These are phyloP conservation scores for Alternaria arbusti DNA, from an alignment of 2,329 filamentous ascomycete species.

Conservation along the genomic window DNA sequence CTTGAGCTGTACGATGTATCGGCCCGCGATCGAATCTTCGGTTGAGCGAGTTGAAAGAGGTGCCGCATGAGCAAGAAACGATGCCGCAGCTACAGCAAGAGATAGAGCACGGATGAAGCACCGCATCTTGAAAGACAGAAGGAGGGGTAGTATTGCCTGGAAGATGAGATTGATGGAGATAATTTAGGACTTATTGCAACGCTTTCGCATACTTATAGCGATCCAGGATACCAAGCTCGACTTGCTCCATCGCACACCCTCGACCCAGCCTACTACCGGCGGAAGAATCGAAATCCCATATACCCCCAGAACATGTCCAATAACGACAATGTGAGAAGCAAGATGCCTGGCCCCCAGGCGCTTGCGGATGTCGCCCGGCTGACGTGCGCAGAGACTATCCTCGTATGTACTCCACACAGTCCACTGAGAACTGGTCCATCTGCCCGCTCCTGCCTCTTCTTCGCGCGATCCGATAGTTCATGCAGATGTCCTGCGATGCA, in stretches of 20 bases:
- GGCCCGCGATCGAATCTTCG: slow-evolving; percentile 38
- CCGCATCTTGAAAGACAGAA: slow-evolving; percentile 22
- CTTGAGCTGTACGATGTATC: slow-evolving; percentile 54
- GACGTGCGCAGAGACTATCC: not conserved
- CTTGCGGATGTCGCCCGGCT: not conserved
- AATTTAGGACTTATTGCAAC: not conserved
- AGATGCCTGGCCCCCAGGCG: not conserved
- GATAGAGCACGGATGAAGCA: slow-evolving; percentile 30
- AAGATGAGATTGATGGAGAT: not conserved
- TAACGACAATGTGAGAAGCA: slow-evolving; percentile 26
- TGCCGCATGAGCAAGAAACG: slow-evolving; percentile 29
- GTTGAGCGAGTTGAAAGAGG: slow-evolving; percentile 17
- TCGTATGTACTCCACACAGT: not conserved
- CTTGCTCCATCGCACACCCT: not conserved
- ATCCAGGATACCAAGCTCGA: not conserved
- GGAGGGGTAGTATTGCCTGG: not conserved
- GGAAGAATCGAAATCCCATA: not conserved
- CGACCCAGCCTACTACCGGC: not conserved
- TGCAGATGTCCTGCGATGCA: not conserved
- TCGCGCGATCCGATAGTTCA: not conserved
- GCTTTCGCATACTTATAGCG: not conserved
- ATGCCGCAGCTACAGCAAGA: slow-evolving; percentile 25
- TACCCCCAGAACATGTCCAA: not conserved
- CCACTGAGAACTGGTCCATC: not conserved
- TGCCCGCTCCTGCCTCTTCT: not conserved